Evolutionary conservation across 768 basidiomycete genomes (phyloP), one percentile per base, ranked within the genome.

Genomic region (Mycena rosella): DNA sequence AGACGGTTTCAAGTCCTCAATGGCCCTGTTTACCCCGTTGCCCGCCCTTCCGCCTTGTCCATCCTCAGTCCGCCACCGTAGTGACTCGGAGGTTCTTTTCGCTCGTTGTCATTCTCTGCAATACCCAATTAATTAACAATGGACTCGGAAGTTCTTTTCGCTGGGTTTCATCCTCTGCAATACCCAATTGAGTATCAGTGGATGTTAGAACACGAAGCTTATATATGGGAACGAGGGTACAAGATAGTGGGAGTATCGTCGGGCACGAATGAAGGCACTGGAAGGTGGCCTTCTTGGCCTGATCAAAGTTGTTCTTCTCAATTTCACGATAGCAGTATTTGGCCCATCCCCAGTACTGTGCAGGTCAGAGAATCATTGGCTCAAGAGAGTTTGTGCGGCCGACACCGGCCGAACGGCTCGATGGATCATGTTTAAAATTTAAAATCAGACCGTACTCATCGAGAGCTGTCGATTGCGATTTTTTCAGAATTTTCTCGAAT

Each of bases 181-280:
- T 60, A 60, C 58, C 47, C 48, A 60, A 60, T 38, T 60, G 15
- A 44, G 29, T 38, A 49, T 60, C 47, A 38, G 38, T 60, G 47
- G 59, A 60, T 34, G 47, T 38, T 60, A 51, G 22, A 51, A 38
- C 51, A 53, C 53, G 59, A 60, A 60, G 59, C 47, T 60, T 60
- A 49, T 60, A 49, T 60, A 60, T 49, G 48, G 47, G 45, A 59
- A 59, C 57, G 45, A 59, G 40, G 45, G 56, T 58, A 45, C 44
- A 59, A 59, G 57, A 59, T 48, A 59, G 32, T 59, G 57, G 32
- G 57, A 48, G 45, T 34, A 48, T 48, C 15, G 22, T 59, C 34
- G 45, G 32, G 32, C 32, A 34, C 32, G 32, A 6, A 40, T 40
- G 9, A 18, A 40, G 38, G 14, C 38, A 40, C 14, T 40, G 38